Conservation (phyloP, 352 stramenopile species). For the Pythium rhizo-oryzae region DNA sequence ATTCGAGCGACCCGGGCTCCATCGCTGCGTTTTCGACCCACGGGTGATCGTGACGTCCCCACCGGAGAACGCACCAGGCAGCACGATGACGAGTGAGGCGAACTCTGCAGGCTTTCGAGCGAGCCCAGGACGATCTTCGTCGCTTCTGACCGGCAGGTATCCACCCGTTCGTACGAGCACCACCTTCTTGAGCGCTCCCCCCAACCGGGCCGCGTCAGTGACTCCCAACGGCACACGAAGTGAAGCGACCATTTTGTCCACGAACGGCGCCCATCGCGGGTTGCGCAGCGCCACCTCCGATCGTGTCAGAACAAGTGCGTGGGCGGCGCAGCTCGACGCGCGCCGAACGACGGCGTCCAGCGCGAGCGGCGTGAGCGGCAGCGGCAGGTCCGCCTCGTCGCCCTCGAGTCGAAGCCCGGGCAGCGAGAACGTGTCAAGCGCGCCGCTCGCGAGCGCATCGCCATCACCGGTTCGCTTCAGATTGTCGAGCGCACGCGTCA, state of each 20-base stretch:
- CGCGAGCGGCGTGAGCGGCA: slow-evolving; percentile 1
- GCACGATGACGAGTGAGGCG: not conserved
- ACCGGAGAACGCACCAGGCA: not conserved
- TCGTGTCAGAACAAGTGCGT: not conserved
- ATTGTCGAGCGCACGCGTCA: not conserved
- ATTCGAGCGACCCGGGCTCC: not conserved
- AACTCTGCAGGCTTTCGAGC: not conserved
- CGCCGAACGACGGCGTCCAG: not conserved
- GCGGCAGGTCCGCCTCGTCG: not conserved
- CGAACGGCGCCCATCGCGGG: not conserved
- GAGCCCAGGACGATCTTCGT: no score
- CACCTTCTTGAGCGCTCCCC: not conserved
- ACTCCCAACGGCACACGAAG: not conserved
- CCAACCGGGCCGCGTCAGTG: not conserved
- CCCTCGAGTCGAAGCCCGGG: not conserved
- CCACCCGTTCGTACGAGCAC: not conserved
- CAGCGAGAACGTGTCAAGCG: not conserved
- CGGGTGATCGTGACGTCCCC: not conserved
- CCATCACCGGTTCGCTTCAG: not conserved
- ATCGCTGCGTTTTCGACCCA: not conserved
- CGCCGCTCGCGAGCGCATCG: not conserved
- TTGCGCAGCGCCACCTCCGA: not conserved
- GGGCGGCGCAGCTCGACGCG: not conserved
- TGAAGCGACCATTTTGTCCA: not conserved
- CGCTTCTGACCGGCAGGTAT: not conserved